Conservation (phyloP, 1,284 basidiomycete species). For the Sanghuangporus baumii region DNA sequence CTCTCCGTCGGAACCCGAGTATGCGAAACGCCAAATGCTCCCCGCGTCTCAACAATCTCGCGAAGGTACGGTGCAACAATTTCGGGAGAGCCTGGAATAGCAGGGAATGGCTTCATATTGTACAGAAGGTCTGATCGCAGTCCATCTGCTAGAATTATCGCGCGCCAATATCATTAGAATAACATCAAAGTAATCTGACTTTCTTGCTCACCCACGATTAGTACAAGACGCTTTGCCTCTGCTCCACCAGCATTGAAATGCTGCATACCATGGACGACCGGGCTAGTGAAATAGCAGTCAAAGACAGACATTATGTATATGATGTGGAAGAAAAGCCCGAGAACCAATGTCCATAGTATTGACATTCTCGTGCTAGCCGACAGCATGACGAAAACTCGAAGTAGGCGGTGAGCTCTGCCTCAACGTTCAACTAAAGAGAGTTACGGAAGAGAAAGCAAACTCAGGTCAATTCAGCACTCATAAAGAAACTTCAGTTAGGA, state of each 20-base stretch:
- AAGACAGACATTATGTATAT: conserved; percentile 74
- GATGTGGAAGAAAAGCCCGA: conserved; percentile 73
- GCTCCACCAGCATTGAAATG: conserved; percentile 40
- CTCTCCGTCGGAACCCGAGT: conserved; percentile 88
- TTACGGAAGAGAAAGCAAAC: not conserved
- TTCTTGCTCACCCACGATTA: conserved; percentile 63
- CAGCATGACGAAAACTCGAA: not conserved
- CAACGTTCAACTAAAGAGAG: too few relatives aligned
- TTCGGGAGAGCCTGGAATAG: conserved; percentile 42
- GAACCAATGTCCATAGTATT: conserved; percentile 37
- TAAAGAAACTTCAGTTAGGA: too few relatives aligned
- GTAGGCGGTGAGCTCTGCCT: not conserved
- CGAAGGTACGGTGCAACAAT: conserved; percentile 78
- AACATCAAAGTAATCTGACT: not conserved
- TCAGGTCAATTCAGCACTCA: not conserved
- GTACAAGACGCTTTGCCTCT: conserved; percentile 69
- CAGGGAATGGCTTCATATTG: conserved; percentile 54
- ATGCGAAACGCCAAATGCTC: conserved; percentile 82
- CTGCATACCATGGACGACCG: conserved; percentile 71
- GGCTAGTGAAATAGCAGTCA: conserved; percentile 86
- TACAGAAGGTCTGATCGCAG: conserved; percentile 81
- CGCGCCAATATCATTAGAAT: not conserved
- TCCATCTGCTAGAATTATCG: conserved; percentile 56
- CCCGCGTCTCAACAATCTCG: conserved; percentile 57
- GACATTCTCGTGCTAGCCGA: not conserved